Conservation (phyloP, 2,329 filamentous ascomycete species). For the Colletotrichum viniferum region DNA sequence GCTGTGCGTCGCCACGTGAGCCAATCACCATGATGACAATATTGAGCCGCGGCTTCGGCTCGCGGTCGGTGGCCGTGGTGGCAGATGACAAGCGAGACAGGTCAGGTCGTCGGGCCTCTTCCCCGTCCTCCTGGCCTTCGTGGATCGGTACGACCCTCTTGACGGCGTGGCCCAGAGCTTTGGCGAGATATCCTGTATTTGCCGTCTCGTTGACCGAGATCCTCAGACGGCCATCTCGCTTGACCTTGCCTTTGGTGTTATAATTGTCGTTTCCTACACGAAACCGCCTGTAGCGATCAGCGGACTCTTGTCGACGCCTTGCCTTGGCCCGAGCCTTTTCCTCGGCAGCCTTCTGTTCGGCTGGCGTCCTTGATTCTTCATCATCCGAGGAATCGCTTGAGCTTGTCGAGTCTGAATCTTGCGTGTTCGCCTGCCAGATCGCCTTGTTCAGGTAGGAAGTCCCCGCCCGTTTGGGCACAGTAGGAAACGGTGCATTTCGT, state of each 20-base stretch:
- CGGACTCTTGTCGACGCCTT: slow-evolving; percentile 11
- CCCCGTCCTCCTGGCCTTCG: slow-evolving; percentile 34
- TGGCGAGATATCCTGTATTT: slow-evolving; percentile 74
- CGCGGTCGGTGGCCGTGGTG: slow-evolving; percentile 33
- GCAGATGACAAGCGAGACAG: slow-evolving; percentile 31
- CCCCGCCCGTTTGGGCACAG: slow-evolving; percentile 26
- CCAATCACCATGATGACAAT: slow-evolving; percentile 87
- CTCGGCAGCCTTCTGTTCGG: neutral
- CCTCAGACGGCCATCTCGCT: slow-evolving; percentile 71
- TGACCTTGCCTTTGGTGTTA: slow-evolving; percentile 67
- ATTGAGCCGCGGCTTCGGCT: slow-evolving; percentile 62
- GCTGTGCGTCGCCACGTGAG: slow-evolving; percentile 79
- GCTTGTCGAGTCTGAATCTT: slow-evolving; percentile 25
- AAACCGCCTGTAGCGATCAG: slow-evolving; percentile 56
- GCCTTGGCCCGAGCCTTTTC: slow-evolving; percentile 4
- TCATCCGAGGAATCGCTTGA: slow-evolving; percentile 30
- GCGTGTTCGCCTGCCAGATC: slow-evolving; percentile 23
- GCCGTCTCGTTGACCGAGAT: slow-evolving; percentile 75
- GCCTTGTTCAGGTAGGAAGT: slow-evolving; percentile 33
- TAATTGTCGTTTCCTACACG: slow-evolving; percentile 68
- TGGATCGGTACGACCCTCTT: slow-evolving; percentile 51
- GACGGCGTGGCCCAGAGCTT: slow-evolving; percentile 69
- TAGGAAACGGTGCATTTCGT: slow-evolving; percentile 18
- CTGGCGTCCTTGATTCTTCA: neutral
- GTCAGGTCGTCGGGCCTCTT: neutral